phyloP scores from a whole-genome alignment of 2,329 filamentous ascomycete genomes.

The Fusarium pseudograminearum region DNA sequence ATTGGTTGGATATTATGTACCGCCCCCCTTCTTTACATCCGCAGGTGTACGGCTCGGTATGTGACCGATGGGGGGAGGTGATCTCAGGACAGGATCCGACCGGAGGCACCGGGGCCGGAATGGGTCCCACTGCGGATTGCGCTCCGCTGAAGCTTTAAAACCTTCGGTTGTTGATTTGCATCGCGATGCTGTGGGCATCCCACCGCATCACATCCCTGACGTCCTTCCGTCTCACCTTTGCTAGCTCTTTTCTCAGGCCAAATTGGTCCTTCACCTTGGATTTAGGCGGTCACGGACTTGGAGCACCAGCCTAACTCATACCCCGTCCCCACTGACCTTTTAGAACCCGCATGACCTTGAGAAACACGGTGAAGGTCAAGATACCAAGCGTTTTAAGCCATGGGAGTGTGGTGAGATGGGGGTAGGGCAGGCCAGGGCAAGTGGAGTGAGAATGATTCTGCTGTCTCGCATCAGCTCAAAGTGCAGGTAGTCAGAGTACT shows the following conservation, averaged over 20 bases:
- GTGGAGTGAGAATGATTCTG: constrained; percentile 7
- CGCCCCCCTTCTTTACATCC: constrained; percentile 43
- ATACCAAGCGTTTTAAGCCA: background rate
- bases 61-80: constrained; percentile 45
- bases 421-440: background rate
- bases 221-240: constrained; percentile 34
- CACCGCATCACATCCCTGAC: constrained; percentile 4
- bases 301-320: background rate
- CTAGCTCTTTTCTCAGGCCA: constrained; percentile 14
- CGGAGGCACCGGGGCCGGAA: constrained; percentile 42
- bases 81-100: constrained; percentile 34
- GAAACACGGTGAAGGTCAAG: constrained; percentile 30
- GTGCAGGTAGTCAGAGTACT: background rate
- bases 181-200: constrained; percentile 35
- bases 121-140: constrained; percentile 36
- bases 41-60: constrained; percentile 41
- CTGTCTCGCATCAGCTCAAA: constrained; percentile 2
- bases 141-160: constrained; percentile 40
- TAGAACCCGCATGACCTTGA: constrained; percentile 23
- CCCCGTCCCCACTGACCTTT: constrained; percentile 21
- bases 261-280: constrained; percentile 36
- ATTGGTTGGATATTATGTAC: constrained; percentile 39
- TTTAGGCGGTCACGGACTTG: constrained; percentile 30
- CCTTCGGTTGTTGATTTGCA: constrained; percentile 44
- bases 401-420: constrained; percentile 3